phyloP scores from a whole-genome alignment of 192 early-diverging fungal genomes.

The Dissophora globulifera region DNA sequence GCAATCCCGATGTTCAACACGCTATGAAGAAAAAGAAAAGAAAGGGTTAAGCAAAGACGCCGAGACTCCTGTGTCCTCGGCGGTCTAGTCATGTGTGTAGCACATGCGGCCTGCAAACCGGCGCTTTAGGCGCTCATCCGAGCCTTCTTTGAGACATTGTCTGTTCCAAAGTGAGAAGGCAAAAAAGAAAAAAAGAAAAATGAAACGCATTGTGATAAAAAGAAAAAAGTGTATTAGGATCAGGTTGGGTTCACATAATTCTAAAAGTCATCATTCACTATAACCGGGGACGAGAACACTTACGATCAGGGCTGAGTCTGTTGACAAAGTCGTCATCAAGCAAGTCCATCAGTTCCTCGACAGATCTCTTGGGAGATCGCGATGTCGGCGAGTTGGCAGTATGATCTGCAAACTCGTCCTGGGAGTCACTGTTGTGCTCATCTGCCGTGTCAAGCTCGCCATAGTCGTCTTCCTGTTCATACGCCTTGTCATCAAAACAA shows the following conservation, averaged over 20 bases:
- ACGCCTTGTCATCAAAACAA: conserved; percentile 7
- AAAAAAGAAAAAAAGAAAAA: too few species aligned
- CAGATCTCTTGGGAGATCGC: conserved; percentile 5
- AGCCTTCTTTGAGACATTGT: too few species aligned
- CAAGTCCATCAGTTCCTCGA: conserved; percentile 11
- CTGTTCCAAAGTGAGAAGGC: too few species aligned
- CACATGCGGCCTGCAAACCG: too few species aligned
- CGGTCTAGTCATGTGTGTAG: too few species aligned
- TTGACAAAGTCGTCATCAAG: conserved; percentile 11
- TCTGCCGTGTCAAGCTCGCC: not conserved
- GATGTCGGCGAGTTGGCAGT: not conserved
- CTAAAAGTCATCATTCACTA: not conserved
- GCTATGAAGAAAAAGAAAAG: too few species aligned
- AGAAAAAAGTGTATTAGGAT: not conserved
- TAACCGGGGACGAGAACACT: not conserved
- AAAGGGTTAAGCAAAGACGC: too few species aligned
- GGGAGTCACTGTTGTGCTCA: not conserved
- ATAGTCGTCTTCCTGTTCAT: not conserved
- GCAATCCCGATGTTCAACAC: too few species aligned
- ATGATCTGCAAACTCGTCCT: not conserved
- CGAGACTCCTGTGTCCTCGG: too few species aligned
- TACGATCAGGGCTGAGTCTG: conserved; percentile 19
- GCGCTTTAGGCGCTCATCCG: too few species aligned
- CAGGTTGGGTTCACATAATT: too few species aligned
- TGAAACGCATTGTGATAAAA: too few species aligned